phyloP scores from a whole-genome alignment of 2,329 filamentous ascomycete genomes.

The Orbilia quercus region DNA sequence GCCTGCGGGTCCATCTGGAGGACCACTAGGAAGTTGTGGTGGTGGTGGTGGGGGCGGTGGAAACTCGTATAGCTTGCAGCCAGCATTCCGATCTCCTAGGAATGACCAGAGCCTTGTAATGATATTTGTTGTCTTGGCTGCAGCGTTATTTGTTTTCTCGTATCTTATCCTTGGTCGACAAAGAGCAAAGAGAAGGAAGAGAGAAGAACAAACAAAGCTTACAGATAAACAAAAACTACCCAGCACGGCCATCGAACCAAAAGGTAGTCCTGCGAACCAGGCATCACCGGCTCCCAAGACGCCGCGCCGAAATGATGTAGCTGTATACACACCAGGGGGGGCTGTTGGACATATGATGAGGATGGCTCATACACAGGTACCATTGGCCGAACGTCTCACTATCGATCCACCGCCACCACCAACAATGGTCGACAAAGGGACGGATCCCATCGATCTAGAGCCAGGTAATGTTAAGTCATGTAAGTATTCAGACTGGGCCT shows the following conservation, averaged over 20 bases:
- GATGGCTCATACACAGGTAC: neutral
- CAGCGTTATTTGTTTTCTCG: neutral
- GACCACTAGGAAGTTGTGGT: too few relatives aligned
- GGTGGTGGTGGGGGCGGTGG: neutral
- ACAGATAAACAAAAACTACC: neutral
- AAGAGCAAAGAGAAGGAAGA: neutral
- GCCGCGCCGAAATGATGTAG: too few relatives aligned
- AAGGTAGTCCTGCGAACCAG: neutral
- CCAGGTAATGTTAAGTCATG: too few relatives aligned
- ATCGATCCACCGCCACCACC: constrained; percentile 1
- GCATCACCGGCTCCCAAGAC: too few relatives aligned
- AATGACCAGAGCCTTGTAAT: constrained; percentile 1
- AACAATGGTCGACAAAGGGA: neutral
- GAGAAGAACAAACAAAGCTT: neutral
- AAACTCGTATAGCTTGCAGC: neutral
- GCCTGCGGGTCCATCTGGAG: neutral
- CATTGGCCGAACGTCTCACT: neutral
- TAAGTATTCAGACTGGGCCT: too few relatives aligned
- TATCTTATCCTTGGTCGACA: constrained; percentile 13
- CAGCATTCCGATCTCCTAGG: neutral
- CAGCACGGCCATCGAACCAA: neutral
- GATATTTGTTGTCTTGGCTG: neutral
- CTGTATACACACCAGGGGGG: too few relatives aligned
- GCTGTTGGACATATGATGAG: neutral
- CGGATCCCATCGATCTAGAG: neutral